A percentile compares a stretch with the other conserved stretches of the same genome.
phyloP scores from a whole-genome alignment of 371 early-diverging fungal species.

The Zopfochytrium polystomum region DNA sequence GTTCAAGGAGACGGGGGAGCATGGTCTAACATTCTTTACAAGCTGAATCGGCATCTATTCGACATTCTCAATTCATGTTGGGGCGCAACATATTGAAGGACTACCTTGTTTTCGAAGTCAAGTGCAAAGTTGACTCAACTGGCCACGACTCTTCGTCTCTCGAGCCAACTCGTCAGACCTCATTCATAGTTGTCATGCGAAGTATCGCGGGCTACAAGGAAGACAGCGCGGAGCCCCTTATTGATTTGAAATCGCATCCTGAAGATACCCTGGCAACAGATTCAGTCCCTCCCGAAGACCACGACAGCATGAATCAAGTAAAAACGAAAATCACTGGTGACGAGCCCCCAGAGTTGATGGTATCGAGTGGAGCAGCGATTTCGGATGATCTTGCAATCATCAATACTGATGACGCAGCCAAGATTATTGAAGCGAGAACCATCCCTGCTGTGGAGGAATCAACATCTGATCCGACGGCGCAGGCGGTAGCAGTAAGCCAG shows the following conservation, averaged over 20 bases:
- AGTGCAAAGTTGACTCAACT: slow-evolving; percentile 8
- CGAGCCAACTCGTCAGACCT: not conserved
- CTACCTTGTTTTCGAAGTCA: slow-evolving; percentile 34
- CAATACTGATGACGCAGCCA: no score
- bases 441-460: no score
- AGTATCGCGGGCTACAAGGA: slow-evolving; percentile 14
- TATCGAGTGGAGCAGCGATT: no score
- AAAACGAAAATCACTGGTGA: no score
- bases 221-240: not conserved
- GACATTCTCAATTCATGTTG: slow-evolving; percentile 24
- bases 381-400: no score
- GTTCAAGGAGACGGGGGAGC: no score
- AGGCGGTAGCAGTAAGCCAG: no score
- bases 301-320: no score
- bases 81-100: slow-evolving; percentile 19
- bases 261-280: not conserved
- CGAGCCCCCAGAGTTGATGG: no score
- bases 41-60: slow-evolving; percentile 32
- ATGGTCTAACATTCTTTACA: slow-evolving; percentile 1
- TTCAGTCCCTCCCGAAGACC: no score
- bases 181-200: slow-evolving; percentile 19
- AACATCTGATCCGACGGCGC: no score
- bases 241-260: slow-evolving; percentile 1
- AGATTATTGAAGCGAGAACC: no score
- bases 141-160: not conserved